Percentiles rank a stretch among this genome's conserved stretches.
phyloP scores from a whole-genome alignment of 345 rosid species.

The Adansonia digitata region DNA sequence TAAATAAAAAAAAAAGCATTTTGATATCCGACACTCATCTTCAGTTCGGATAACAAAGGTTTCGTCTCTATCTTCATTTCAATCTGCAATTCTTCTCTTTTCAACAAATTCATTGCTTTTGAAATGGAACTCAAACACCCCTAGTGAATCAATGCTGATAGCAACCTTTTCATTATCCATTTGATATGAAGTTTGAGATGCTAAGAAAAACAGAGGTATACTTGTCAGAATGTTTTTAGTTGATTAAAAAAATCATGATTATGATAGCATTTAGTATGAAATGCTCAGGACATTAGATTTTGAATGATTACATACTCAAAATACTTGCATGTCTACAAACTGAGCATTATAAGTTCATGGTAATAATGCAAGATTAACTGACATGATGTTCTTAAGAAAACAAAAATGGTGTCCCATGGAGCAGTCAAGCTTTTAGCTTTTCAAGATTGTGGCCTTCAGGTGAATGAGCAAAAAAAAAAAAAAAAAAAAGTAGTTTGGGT shows the following conservation, averaged over 20 bases:
- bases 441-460: background rate
- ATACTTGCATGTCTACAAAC: background rate
- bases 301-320: slow-evolving; percentile 4
- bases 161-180: background rate
- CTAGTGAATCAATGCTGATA: background rate
- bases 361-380: background rate
- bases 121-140: background rate
- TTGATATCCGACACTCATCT: too few relatives aligned
- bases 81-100: background rate
- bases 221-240: too few relatives aligned
- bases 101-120: background rate
- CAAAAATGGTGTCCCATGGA: too few relatives aligned
- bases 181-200: background rate
- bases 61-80: background rate
- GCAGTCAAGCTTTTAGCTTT: too few relatives aligned
- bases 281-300: too few relatives aligned
- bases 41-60: too few relatives aligned
- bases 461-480: background rate
- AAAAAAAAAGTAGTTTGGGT: too few relatives aligned
- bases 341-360: background rate
- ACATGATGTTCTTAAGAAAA: slow-evolving; percentile 1
- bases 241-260: too few relatives aligned
- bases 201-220: background rate
- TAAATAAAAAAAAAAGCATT: too few relatives aligned
- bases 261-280: too few relatives aligned